Percentiles rank a stretch among this genome's conserved stretches.
These are phyloP conservation scores for Mucor plumbeus DNA, from an alignment of 371 early-diverging fungal species.

Conservation along the genomic window DNA sequence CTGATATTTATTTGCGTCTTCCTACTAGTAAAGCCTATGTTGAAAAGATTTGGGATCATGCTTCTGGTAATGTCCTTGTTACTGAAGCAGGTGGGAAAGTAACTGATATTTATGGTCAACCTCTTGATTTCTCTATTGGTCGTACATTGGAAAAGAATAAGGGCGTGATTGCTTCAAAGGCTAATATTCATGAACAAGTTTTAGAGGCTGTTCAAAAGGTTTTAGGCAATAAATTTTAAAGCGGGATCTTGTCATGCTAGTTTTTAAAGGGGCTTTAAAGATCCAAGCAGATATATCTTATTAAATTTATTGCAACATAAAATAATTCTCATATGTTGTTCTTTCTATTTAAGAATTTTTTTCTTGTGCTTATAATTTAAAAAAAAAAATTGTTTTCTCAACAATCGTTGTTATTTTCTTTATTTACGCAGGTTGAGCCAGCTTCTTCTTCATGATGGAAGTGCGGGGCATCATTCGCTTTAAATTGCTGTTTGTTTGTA, in stretches of 20 bases:
- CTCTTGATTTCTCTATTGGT: constrained; percentile 89
- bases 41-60: constrained; percentile 99
- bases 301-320: too few relatives aligned
- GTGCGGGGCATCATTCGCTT: too few relatives aligned
- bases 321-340: too few relatives aligned
- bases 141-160: constrained; percentile 82
- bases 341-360: too few relatives aligned
- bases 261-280: not conserved
- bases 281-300: too few relatives aligned
- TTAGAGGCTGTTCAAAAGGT: constrained; percentile 72
- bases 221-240: constrained; percentile 37
- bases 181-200: constrained; percentile 66
- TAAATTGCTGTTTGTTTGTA: too few relatives aligned
- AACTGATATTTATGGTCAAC: constrained; percentile 82
- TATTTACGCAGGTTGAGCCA: too few relatives aligned
- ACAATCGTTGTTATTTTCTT: too few relatives aligned
- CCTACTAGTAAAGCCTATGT: constrained; percentile 81
- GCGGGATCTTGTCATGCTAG: not conserved
- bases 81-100: constrained; percentile 95
- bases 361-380: too few relatives aligned
- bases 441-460: too few relatives aligned
- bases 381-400: too few relatives aligned
- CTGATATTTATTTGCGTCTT: constrained; percentile 89
- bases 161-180: constrained; percentile 88
- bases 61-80: constrained; percentile 88